A percentile compares a stretch with the other conserved stretches of the same genome.
Evolutionary conservation across 169 alveolate species (phyloP).

Genomic region (Plasmodium fragile): DNA sequence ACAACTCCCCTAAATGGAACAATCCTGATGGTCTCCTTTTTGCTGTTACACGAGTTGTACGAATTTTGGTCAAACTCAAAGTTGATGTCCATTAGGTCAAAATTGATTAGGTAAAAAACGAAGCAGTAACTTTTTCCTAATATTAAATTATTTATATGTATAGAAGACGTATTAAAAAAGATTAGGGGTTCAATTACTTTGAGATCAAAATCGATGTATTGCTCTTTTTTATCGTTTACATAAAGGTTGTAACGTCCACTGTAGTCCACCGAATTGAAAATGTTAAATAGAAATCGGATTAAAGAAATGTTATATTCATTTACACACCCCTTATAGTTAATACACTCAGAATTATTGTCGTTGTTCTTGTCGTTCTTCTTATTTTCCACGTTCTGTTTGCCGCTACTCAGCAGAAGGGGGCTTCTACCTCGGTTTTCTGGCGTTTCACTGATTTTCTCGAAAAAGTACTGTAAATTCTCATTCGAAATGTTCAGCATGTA

Average conservation of each 20-base stretch:
- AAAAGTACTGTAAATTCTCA: slow-evolving; percentile 15
- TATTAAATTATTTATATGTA: slow-evolving; percentile 65
- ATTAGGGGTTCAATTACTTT: slow-evolving; percentile 38
- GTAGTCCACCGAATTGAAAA: slow-evolving; percentile 26
- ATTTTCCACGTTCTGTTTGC: background rate
- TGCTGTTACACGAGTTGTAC: slow-evolving; percentile 36
- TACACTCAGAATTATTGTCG: slow-evolving; percentile 39
- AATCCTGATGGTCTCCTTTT: slow-evolving; percentile 64
- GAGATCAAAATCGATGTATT: slow-evolving; percentile 11
- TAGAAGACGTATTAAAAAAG: slow-evolving; percentile 70
- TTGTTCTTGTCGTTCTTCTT: background rate
- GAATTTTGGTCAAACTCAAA: slow-evolving; percentile 74
- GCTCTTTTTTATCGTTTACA: slow-evolving; percentile 24
- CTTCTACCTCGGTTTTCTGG: background rate
- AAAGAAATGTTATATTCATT: slow-evolving; percentile 20
- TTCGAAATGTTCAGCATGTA: slow-evolving; percentile 42
- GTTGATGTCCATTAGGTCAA: slow-evolving; percentile 55
- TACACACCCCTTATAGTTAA: slow-evolving; percentile 33
- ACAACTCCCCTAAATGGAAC: slow-evolving; percentile 48
- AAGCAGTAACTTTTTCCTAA: slow-evolving; percentile 67
- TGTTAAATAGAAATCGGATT: slow-evolving; percentile 22
- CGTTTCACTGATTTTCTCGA: slow-evolving; percentile 26
- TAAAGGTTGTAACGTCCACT: slow-evolving; percentile 26
- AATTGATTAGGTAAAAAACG: slow-evolving; percentile 57
- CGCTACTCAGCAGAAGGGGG: background rate